These are phyloP conservation scores for Wickerhamomyces kurtzmanii DNA, from an alignment of 805 yeast species.

Conservation along the genomic window DNA sequence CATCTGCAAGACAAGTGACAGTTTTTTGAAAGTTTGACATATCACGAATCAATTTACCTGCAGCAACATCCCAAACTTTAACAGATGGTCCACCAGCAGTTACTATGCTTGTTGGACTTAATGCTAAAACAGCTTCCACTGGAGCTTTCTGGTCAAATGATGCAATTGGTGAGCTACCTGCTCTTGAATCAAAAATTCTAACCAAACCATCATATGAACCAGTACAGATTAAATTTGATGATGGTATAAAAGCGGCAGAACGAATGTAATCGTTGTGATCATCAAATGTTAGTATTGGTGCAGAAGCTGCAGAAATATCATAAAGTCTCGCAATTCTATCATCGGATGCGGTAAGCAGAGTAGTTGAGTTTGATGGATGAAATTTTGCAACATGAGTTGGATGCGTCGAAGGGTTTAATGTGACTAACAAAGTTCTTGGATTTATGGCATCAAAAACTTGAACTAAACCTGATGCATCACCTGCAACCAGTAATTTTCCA, in stretches of 20 bases:
- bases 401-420: slow-evolving; percentile 74
- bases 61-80: slow-evolving; percentile 86
- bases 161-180: slow-evolving; percentile 43
- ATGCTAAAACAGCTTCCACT: slow-evolving; percentile 74
- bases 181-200: slow-evolving; percentile 76
- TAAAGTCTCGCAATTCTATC: slow-evolving; percentile 81
- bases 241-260: slow-evolving; percentile 69
- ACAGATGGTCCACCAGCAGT: slow-evolving; percentile 77
- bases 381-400: slow-evolving; percentile 93
- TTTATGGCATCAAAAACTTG: slow-evolving; percentile 81
- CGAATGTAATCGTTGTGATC: slow-evolving; percentile 87
- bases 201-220: slow-evolving; percentile 92
- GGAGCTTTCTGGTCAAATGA: slow-evolving; percentile 70
- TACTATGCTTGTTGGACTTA: slow-evolving; percentile 62
- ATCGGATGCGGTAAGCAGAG: slow-evolving; percentile 81
- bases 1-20: slow-evolving; percentile 72
- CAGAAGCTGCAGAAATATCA: slow-evolving; percentile 71
- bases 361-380: slow-evolving; percentile 68
- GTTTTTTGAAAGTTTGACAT: slow-evolving; percentile 88
- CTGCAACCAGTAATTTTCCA: slow-evolving; percentile 86
- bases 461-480: slow-evolving; percentile 91
- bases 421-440: slow-evolving; percentile 70
- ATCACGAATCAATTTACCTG: slow-evolving; percentile 61
- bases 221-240: slow-evolving; percentile 73
- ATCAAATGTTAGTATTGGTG: slow-evolving; percentile 61